Base-by-base conservation (phyloP, 129 eudicot genomes). In the Calendula officinalis region DNA sequence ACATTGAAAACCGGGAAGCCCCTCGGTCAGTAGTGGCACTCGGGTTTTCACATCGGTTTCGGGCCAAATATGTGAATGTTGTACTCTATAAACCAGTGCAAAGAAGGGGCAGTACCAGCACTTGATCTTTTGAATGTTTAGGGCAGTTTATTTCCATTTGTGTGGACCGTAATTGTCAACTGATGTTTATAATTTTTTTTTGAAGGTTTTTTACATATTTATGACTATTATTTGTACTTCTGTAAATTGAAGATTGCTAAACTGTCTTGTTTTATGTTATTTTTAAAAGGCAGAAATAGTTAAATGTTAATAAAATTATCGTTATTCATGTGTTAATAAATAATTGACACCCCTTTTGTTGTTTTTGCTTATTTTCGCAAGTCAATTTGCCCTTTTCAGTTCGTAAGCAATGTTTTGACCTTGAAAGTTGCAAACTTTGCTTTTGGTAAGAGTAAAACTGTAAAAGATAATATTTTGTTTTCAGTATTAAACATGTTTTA, bases 51-150 rank as follows among this genome's bases (percentile, higher is more conserved):
- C 88, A 78, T 36, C 40, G 7, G 45, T 57, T 57, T 57, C 32
- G 62, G 14, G 7, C 44, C 62, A 57, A 57, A 12, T 12, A 36
- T 3, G 27, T 36, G 43, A 85, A 85, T 0, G 95, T 85, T 47
- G 88, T 89, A 77, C 86, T 85, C 36, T 83, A 85, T 64, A 85
- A 89, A 81, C 94, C 90, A 5, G 86, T 84, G 39, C 81, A 68
- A 40, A 84, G 89, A 79, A 84, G 91, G 73, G 85, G 80, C 38
- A 71, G 66, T 51, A 53, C 60, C 42, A 52, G 70, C 58, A 53
- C 59, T 51, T 77, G 60, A 80, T 14, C 11, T 6, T 58, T 16
- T 6, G 16, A 51, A 17, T 38, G 65, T 9, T 35, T 42, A 35
- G 9, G 2, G 35, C 35, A 22, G 30, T 22, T 22, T 22, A 16